Conservation (phyloP, 78 protist species). For the Guillardia theta region DNA sequence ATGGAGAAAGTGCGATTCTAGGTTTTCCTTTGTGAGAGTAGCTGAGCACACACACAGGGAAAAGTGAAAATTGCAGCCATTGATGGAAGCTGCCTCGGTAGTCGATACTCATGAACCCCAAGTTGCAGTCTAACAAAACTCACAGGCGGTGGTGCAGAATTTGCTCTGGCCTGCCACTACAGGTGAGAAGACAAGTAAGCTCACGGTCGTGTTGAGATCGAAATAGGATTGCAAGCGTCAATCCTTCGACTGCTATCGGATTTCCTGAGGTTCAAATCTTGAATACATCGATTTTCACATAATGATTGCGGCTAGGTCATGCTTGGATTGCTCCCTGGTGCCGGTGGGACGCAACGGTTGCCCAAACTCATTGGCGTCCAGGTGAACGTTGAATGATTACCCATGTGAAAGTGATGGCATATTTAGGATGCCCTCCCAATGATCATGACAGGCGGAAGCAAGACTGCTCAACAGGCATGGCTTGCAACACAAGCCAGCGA, state of each 20-base stretch:
- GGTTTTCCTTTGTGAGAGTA: not conserved
- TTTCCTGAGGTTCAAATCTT: conserved; percentile 35
- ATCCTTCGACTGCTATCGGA: not conserved
- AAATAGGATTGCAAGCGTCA: not conserved
- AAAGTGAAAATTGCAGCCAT: conserved; percentile 65
- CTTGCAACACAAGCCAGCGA: no score
- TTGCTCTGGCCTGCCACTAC: conserved; percentile 60
- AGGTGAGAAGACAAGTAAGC: no score
- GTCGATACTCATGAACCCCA: no score
- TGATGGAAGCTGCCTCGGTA: conserved; percentile 67
- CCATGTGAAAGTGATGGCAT: no score
- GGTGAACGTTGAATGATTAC: no score
- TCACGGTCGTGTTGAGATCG: no score
- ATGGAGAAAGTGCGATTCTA: not conserved
- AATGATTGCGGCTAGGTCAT: not conserved
- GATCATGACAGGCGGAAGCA: conserved; percentile 62
- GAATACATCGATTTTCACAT: not conserved
- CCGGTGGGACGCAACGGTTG: conserved; percentile 70
- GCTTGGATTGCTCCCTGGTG: conserved; percentile 73
- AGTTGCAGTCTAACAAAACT: no score
- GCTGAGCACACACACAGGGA: not conserved
- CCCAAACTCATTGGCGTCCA: conserved; percentile 60
- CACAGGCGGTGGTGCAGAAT: conserved; percentile 70
- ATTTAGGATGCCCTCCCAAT: no score
- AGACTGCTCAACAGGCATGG: conserved; percentile 36